These are phyloP conservation scores for Macrophomina tecta DNA, from an alignment of 2,329 filamentous ascomycete species.

Conservation along the genomic window DNA sequence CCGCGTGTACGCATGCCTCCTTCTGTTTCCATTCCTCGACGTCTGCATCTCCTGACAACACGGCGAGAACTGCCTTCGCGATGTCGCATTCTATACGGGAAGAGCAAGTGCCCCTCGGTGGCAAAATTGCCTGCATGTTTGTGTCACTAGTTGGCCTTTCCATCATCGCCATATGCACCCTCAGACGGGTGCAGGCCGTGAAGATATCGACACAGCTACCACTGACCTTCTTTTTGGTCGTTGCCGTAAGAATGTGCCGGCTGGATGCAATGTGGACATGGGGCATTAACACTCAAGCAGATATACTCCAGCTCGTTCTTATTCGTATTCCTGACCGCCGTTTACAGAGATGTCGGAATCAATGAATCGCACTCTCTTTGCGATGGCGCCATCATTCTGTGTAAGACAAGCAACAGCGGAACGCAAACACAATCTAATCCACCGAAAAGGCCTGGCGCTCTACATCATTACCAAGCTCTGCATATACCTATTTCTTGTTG, in stretches of 20 bases:
- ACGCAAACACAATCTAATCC: not conserved
- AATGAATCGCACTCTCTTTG: not conserved
- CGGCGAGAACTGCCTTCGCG: not conserved
- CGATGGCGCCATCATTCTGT: slow-evolving; percentile 2
- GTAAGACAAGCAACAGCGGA: not conserved
- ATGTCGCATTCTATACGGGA: slow-evolving; percentile 3
- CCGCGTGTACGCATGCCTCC: not conserved
- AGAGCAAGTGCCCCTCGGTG: slow-evolving; percentile 1
- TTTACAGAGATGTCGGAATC: not conserved
- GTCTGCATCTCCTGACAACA: not conserved
- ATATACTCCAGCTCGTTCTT: slow-evolving; percentile 1
- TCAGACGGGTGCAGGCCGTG: not conserved
- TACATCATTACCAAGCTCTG: not conserved
- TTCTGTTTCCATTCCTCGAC: too few relatives aligned
- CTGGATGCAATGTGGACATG: too few relatives aligned
- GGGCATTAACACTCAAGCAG: not conserved
- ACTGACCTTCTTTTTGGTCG: not conserved
- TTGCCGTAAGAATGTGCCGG: not conserved
- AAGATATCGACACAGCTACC: not conserved
- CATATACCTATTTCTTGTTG: slow-evolving; percentile 10
- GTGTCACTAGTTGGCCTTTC: not conserved
- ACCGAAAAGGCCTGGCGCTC: not conserved
- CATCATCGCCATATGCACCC: not conserved
- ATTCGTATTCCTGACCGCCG: not conserved
- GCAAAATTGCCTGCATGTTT: slow-evolving; percentile 14